Conservation (phyloP, 306 rosid genomes). For the Sesbania bispinosa region DNA sequence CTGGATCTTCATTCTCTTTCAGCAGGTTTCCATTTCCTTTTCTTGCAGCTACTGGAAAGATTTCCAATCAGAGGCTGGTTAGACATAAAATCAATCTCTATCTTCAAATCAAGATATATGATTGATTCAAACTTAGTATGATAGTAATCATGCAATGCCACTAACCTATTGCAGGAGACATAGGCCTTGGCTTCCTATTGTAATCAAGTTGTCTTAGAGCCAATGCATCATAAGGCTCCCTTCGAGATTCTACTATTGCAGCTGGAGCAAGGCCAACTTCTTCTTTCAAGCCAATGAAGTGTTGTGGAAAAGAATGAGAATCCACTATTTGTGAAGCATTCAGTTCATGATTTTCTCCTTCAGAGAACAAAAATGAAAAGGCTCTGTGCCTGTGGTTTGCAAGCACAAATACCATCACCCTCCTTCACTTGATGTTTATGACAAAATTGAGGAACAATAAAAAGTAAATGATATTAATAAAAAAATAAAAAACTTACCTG, state of each 20-base stretch:
- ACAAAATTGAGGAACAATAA: neutral
- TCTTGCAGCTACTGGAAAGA: slow-evolving; percentile 46
- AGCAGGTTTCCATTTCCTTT: slow-evolving; percentile 39
- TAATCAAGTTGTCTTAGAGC: slow-evolving; percentile 70
- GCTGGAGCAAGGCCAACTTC: slow-evolving; percentile 89
- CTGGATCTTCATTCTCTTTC: slow-evolving; percentile 82
- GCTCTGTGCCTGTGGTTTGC: slow-evolving; percentile 72
- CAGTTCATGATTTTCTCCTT: slow-evolving; percentile 89
- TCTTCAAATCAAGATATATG: neutral
- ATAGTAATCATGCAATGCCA: slow-evolving; percentile 3
- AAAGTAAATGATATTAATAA: neutral
- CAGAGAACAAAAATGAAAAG: slow-evolving; percentile 73
- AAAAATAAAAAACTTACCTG: slow-evolving; percentile 41
- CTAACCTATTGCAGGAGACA: slow-evolving; percentile 71
- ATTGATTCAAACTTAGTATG: neutral
- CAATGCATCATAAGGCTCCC: slow-evolving; percentile 61
- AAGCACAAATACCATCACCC: slow-evolving; percentile 17
- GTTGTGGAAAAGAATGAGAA: slow-evolving; percentile 91
- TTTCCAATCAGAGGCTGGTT: neutral
- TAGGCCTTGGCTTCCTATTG: slow-evolving; percentile 57
- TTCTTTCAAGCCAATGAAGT: slow-evolving; percentile 67
- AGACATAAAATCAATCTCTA: neutral
- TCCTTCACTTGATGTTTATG: neutral
- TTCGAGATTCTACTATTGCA: slow-evolving; percentile 65
- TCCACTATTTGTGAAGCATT: slow-evolving; percentile 77